phyloP scores from a whole-genome alignment of 352 stramenopile genomes.

The Globisporangium spiculum region DNA sequence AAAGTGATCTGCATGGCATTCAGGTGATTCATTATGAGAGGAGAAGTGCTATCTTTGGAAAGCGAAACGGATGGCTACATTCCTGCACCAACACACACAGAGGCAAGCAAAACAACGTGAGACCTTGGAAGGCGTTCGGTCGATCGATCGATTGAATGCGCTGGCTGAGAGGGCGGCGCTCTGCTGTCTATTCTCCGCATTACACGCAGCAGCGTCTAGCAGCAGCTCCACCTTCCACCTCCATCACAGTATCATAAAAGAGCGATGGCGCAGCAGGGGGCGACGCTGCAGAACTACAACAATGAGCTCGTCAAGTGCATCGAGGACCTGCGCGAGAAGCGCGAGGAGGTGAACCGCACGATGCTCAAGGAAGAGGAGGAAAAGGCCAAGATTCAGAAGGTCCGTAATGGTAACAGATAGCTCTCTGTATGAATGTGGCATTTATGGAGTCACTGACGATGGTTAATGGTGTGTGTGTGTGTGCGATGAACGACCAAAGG shows the following conservation, averaged over 20 bases:
- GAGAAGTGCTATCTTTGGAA: neutral
- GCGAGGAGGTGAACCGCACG: conserved; percentile 88
- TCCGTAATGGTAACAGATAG: conserved; percentile 4
- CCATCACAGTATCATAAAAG: neutral
- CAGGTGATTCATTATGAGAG: too few species aligned
- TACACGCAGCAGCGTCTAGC: neutral
- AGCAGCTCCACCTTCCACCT: neutral
- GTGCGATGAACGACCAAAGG: conserved; percentile 23
- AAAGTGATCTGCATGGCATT: too few species aligned
- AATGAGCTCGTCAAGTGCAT: conserved; percentile 96
- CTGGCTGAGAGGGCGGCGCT: neutral
- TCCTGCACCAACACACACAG: neutral
- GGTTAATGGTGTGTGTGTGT: neutral
- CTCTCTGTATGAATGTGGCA: neutral
- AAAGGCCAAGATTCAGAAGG: conserved; percentile 94
- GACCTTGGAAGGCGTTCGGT: neutral
- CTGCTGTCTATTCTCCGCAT: conserved; percentile 2
- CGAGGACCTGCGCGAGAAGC: conserved; percentile 91
- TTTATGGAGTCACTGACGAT: neutral
- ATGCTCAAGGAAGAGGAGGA: conserved; percentile 95
- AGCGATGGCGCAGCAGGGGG: conserved; percentile 87
- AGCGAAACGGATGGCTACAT: conserved; percentile 5
- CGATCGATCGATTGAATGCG: neutral
- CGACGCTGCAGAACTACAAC: conserved; percentile 95
- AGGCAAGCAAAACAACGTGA: neutral